A percentile compares a stretch with the other conserved stretches of the same genome.
These are phyloP conservation scores for Phialocephala subalpina DNA, from an alignment of 2,329 filamentous ascomycete species.

Conservation along the genomic window DNA sequence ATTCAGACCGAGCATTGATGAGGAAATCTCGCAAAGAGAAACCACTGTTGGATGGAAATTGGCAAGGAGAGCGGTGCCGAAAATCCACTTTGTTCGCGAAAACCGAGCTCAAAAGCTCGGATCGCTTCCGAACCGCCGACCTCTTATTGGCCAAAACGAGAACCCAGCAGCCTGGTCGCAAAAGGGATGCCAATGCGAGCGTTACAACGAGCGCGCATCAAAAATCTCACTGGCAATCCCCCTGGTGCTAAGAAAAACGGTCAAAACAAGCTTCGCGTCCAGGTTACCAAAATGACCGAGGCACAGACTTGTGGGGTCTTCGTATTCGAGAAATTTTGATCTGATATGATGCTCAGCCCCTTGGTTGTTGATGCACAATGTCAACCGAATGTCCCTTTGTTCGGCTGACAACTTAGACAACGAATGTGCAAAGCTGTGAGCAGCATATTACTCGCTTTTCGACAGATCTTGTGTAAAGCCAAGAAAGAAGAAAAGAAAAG, in stretches of 20 bases:
- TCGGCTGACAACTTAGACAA: not conserved
- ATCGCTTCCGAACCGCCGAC: not conserved
- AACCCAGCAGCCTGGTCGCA: not conserved
- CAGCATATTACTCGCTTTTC: not conserved
- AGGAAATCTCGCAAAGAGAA: not conserved
- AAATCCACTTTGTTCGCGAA: no score
- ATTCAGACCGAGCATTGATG: constrained; percentile 1
- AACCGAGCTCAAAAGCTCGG: not conserved
- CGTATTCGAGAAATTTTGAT: not conserved
- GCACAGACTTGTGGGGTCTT: not conserved
- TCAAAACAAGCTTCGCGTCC: not conserved
- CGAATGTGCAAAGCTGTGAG: not conserved
- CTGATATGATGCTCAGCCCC: not conserved
- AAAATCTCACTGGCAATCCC: not conserved
- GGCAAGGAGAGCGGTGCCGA: not conserved
- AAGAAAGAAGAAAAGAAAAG: not conserved
- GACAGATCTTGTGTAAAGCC: not conserved
- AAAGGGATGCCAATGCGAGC: not conserved
- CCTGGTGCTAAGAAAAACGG: not conserved
- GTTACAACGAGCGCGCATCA: not conserved
- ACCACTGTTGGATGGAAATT: not conserved
- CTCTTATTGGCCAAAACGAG: not conserved
- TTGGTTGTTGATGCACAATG: not conserved
- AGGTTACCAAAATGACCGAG: not conserved
- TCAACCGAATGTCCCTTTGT: not conserved